Conservation (phyloP, 169 alveolate species). For the Cytauxzoon felis region DNA sequence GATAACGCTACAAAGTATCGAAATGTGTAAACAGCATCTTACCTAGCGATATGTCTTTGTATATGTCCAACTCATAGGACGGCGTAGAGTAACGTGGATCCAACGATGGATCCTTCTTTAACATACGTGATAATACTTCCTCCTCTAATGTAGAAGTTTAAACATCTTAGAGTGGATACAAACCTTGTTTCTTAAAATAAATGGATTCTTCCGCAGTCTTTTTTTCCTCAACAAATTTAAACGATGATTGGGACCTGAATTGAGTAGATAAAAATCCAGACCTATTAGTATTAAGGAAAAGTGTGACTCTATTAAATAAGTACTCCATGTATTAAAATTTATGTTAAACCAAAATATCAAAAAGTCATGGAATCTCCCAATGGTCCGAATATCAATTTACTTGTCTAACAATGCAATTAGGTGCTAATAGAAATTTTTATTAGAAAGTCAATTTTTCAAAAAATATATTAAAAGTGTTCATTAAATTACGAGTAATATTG, state of each 20-base stretch:
- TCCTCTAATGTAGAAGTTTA: conserved; percentile 27
- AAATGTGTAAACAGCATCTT: background rate
- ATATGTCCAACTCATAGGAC: conserved; percentile 26
- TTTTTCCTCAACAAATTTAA: conserved; percentile 24
- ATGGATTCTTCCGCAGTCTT: conserved; percentile 36
- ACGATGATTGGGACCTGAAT: no score
- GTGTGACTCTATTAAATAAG: background rate
- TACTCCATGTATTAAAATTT: background rate
- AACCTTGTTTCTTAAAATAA: conserved; percentile 37
- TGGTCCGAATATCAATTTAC: no score
- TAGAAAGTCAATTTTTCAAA: background rate
- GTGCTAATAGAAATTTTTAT: background rate
- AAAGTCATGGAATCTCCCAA: conserved; percentile 13
- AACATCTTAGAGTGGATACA: background rate
- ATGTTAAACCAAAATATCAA: background rate
- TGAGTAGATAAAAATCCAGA: no score
- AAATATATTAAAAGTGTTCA: background rate
- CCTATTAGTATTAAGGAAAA: background rate
- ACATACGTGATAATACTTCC: conserved; percentile 17
- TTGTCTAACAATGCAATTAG: background rate
- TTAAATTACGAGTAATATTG: no score
- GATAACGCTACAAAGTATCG: conserved; percentile 6
- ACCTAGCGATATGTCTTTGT: conserved; percentile 24
- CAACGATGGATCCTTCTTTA: conserved; percentile 29
- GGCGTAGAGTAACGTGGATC: conserved; percentile 34